These are phyloP conservation scores for Collybia sp. DNA, from an alignment of 768 basidiomycete genomes.

Conservation along the genomic window DNA sequence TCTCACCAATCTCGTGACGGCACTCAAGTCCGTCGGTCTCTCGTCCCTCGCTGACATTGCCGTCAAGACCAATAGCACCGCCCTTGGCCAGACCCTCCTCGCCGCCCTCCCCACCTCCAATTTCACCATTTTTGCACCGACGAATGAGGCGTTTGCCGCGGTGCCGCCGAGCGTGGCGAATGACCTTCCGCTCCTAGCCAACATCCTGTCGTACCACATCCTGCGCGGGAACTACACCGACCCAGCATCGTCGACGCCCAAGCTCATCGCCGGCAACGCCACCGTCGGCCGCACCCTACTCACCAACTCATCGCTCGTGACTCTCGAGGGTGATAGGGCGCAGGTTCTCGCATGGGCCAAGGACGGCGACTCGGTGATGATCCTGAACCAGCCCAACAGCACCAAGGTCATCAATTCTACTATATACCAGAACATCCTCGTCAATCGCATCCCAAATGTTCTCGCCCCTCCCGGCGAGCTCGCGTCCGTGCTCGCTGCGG, in stretches of 20 bases:
- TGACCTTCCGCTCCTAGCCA: slow-evolving; percentile 1
- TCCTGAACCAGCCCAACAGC: slow-evolving; percentile 48
- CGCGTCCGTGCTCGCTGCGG: slow-evolving; percentile 41
- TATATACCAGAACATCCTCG: too few relatives aligned
- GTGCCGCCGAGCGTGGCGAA: background rate
- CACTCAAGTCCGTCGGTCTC: slow-evolving; percentile 34
- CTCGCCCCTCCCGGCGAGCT: slow-evolving; percentile 50
- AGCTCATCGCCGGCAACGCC: slow-evolving; percentile 37
- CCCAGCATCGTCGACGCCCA: slow-evolving; percentile 1
- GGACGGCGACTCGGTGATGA: slow-evolving; percentile 28
- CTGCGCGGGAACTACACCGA: slow-evolving; percentile 1
- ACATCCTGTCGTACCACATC: slow-evolving; percentile 9
- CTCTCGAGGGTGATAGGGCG: slow-evolving; percentile 51
- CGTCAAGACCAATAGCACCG: slow-evolving; percentile 35
- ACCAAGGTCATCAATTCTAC: slow-evolving; percentile 32
- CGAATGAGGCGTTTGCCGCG: slow-evolving; percentile 43
- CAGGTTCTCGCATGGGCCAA: slow-evolving; percentile 51
- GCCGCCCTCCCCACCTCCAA: slow-evolving; percentile 35
- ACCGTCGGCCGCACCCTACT: slow-evolving; percentile 67
- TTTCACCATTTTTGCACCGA: slow-evolving; percentile 54
- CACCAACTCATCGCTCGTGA: slow-evolving; percentile 39
- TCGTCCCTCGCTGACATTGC: slow-evolving; percentile 35
- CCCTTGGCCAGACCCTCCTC: slow-evolving; percentile 39
- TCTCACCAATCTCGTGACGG: slow-evolving; percentile 26
- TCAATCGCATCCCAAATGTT: slow-evolving; percentile 47